A percentile compares a stretch with the other conserved stretches of the same genome.
Conservation (phyloP, 768 basidiomycete genomes). For the Suillus weaverae region DNA sequence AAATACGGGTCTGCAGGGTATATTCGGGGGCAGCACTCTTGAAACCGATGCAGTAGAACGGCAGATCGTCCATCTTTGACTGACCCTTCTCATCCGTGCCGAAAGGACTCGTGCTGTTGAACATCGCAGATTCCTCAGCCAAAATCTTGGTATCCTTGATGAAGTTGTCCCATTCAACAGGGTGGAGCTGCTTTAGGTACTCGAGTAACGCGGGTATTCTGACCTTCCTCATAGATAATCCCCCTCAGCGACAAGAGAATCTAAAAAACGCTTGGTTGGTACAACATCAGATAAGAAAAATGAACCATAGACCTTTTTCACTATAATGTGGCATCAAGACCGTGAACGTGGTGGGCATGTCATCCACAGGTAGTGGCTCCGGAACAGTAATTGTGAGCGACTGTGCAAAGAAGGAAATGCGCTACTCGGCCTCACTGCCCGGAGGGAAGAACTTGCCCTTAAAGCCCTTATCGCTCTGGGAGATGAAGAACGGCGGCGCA, state of each 20-base stretch:
- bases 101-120: slow-evolving; percentile 73
- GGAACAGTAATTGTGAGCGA: slow-evolving; percentile 95
- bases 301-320: slow-evolving; percentile 69
- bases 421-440: slow-evolving; percentile 93
- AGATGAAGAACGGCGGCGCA: slow-evolving; percentile 97
- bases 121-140: slow-evolving; percentile 91
- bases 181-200: slow-evolving; percentile 97
- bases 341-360: slow-evolving; percentile 99
- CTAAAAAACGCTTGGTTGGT: slow-evolving; percentile 36
- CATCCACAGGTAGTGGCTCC: slow-evolving; percentile 91
- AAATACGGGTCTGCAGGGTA: slow-evolving; percentile 97
- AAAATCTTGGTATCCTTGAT: slow-evolving; percentile 99
- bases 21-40: slow-evolving; percentile 98
- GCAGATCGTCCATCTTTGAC: slow-evolving; percentile 87
- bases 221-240: slow-evolving; percentile 98
- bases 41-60: slow-evolving; percentile 98
- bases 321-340: slow-evolving; percentile 98
- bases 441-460: slow-evolving; percentile 91
- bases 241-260: slow-evolving; percentile 94
- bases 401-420: slow-evolving; percentile 99
- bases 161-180: slow-evolving; percentile 99
- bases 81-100: slow-evolving; percentile 79
- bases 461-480: slow-evolving; percentile 85
- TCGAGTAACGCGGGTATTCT: slow-evolving; percentile 96
- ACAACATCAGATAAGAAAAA: slow-evolving; percentile 3